Percentiles rank a stretch among this genome's conserved stretches.
Evolutionary conservation across 1,284 basidiomycete genomes (phyloP).

Genomic region (Ceratobasidium sp.): DNA sequence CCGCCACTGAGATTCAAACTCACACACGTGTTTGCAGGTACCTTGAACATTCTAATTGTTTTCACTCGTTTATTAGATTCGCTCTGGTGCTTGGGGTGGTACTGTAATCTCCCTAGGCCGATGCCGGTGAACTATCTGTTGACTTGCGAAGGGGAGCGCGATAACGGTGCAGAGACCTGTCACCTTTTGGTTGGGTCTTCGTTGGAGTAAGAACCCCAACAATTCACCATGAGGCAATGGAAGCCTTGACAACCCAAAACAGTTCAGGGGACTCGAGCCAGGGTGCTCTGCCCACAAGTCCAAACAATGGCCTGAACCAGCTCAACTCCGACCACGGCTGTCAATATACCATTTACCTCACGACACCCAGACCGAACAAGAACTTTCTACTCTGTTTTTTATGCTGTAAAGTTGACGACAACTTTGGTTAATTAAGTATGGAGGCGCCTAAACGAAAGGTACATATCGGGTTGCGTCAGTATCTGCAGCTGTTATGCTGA

Average conservation of each 20-base stretch:
- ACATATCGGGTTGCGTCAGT: not conserved
- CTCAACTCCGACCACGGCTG: constrained; percentile 31
- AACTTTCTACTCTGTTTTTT: not conserved
- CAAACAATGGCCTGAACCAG: constrained; percentile 31
- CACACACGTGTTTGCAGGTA: constrained; percentile 14
- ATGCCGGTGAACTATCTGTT: too few species aligned
- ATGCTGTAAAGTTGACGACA: constrained; percentile 9
- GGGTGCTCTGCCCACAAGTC: constrained; percentile 19
- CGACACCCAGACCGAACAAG: constrained; percentile 5
- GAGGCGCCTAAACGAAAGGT: constrained; percentile 37
- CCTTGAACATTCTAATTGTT: not conserved
- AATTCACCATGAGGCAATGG: constrained; percentile 1
- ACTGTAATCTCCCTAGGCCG: too few species aligned
- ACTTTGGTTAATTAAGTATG: not conserved
- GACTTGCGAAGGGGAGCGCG: too few species aligned
- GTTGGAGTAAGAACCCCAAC: not conserved
- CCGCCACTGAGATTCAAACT: constrained; percentile 2
- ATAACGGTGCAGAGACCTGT: too few species aligned
- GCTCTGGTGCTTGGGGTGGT: too few species aligned
- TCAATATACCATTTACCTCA: constrained; percentile 24
- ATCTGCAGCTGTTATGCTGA: constrained; percentile 13
- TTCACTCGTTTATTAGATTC: too few species aligned
- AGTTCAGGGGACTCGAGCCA: constrained; percentile 18
- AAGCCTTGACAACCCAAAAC: constrained; percentile 15
- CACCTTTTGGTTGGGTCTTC: too few species aligned